Base-by-base conservation (phyloP, 768 basidiomycete species). In the Pholiota microspora region DNA sequence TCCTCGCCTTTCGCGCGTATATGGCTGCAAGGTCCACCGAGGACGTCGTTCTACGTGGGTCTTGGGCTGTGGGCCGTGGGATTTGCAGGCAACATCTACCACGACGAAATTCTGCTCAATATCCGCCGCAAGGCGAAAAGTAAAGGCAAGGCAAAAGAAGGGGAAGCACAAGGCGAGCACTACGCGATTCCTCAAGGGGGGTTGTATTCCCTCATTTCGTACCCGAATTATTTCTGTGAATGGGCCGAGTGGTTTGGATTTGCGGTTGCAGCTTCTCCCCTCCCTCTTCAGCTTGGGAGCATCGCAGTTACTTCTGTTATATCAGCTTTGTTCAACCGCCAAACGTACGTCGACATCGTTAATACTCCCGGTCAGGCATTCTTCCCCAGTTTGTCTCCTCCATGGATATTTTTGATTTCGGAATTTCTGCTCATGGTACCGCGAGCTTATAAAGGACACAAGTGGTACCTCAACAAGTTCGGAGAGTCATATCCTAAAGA, bases 171-270 rank as follows among this genome's bases (percentile, higher is more conserved):
- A 42, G 57, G 57, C 59, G 80, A 84, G 46, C 76, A 90, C 69
- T 92, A 92, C 65, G 85, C 85, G 3, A 86, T 94, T 55, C 94
- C 96, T 0, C 80, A 86, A 48, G 92, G 89, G 0, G 79, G 83
- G 18, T 73, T 96, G 15, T 97, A 89, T 76, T 62, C 68, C 38
- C 86, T 82, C 64, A 75, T 98, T 62, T 92, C 93, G 5, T 96
- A 86, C 72, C 96, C 96, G 8, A 94, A 97, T 69, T 98, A 98
- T 72, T 73, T 93, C 16, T 93, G 88, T 71, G 96, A 98, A 67
- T 98, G 96, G 96, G 55, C 88, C 52, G 96, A 98, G 71, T 98
- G 95, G 94, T 60, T 83, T 8, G 93, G 90, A 7, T 98, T 88
- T 68, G 88, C 92, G 1, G 67, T 97, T 34, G 89, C 91, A 5